Percentiles rank a stretch among this genome's conserved stretches.
phyloP scores from a whole-genome alignment of 2,329 filamentous ascomycete species.

The Rhynchosporium graminicola region DNA sequence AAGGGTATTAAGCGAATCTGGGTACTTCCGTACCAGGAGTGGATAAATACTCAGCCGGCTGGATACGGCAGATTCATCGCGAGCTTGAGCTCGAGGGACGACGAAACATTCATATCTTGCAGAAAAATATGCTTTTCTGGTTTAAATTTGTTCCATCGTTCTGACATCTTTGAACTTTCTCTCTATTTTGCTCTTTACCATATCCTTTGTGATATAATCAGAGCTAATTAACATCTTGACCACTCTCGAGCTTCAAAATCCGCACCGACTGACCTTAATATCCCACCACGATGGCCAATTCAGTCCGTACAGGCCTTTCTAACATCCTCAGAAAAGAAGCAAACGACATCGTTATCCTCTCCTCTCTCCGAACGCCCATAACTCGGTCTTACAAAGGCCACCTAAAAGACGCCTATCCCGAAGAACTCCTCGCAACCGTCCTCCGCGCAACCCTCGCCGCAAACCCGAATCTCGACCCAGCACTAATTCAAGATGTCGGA shows the following conservation, averaged over 20 bases:
- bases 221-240: neutral
- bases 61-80: constrained; percentile 9
- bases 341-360: constrained; percentile 84
- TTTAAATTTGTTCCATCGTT: neutral
- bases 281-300: constrained; percentile 33
- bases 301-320: constrained; percentile 65
- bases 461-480: constrained; percentile 71
- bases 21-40: neutral
- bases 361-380: constrained; percentile 84
- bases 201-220: neutral
- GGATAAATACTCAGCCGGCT: constrained; percentile 6
- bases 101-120: neutral
- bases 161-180: neutral
- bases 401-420: constrained; percentile 86
- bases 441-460: constrained; percentile 68
- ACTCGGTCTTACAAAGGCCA: constrained; percentile 80
- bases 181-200: neutral
- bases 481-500: constrained; percentile 74
- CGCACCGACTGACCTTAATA: neutral
- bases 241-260: neutral
- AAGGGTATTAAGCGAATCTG: constrained; percentile 7
- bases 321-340: constrained; percentile 77
- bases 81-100: neutral
- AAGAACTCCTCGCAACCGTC: constrained; percentile 76
- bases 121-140: neutral